Conservation (phyloP, 176 grass and related monocot genomes). For the Saccharum officinarum region DNA sequence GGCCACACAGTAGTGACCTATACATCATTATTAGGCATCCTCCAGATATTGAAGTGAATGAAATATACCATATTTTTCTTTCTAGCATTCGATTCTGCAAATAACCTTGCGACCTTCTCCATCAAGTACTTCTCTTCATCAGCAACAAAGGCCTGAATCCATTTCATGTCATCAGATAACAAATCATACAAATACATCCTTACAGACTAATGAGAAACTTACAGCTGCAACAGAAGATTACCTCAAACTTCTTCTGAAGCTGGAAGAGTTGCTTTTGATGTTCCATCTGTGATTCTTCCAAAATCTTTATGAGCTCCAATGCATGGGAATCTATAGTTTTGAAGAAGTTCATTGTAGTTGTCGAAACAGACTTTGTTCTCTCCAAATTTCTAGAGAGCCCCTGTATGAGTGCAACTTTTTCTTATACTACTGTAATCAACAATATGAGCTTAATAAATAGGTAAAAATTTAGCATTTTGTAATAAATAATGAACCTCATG, state of each 20-base stretch:
- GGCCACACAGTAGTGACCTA: not conserved
- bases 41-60: constrained; percentile 16
- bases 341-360: constrained; percentile 63
- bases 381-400: constrained; percentile 60
- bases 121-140: constrained; percentile 75
- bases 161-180: constrained; percentile 17
- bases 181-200: not conserved
- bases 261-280: constrained; percentile 64
- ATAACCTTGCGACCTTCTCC: constrained; percentile 68
- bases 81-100: constrained; percentile 74
- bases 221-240: constrained; percentile 33
- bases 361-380: constrained; percentile 71
- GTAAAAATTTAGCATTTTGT: not conserved
- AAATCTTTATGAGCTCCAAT: constrained; percentile 50
- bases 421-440: constrained; percentile 21
- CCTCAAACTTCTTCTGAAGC: constrained; percentile 77
- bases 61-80: constrained; percentile 76
- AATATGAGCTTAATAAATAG: not conserved
- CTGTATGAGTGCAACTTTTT: constrained; percentile 42
- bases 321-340: constrained; percentile 61
- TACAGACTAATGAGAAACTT: constrained; percentile 3
- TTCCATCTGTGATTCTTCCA: constrained; percentile 66
- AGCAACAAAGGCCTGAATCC: constrained; percentile 59
- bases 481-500: constrained; percentile 53
- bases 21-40: not conserved